Conservation (phyloP, 352 stramenopile species). For the Globisporangium spiculum region DNA sequence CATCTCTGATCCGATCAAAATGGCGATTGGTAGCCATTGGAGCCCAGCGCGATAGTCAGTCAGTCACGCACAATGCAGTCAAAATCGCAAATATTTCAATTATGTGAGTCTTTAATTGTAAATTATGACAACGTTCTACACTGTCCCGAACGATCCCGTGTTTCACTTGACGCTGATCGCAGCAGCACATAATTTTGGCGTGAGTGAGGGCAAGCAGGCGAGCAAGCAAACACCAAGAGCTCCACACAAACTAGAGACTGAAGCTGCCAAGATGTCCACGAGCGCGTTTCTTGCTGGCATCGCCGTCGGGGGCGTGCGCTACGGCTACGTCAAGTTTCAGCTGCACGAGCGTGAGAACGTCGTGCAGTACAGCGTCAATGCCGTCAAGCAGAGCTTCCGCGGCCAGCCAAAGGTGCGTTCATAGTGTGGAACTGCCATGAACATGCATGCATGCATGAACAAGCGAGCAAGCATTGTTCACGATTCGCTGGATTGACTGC, state of each 20-base stretch:
- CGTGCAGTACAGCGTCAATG: constrained; percentile 61
- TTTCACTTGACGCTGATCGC: not conserved
- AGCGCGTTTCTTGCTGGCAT: constrained; percentile 69
- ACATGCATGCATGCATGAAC: not conserved
- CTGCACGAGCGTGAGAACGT: constrained; percentile 67
- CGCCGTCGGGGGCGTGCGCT: constrained; percentile 56
- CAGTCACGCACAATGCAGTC: not conserved
- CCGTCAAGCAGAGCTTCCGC: constrained; percentile 63
- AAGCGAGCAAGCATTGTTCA: not conserved
- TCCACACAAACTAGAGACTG: not conserved
- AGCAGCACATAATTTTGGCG: not conserved
- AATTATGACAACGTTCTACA: not conserved
- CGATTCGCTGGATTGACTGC: not conserved
- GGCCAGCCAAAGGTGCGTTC: constrained; percentile 27
- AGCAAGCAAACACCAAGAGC: constrained; percentile 6
- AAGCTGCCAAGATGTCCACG: constrained; percentile 41
- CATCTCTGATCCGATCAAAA: constrained; percentile 10
- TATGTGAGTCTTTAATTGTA: not conserved
- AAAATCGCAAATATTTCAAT: not conserved
- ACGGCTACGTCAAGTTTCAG: constrained; percentile 69
- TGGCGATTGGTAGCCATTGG: constrained; percentile 18
- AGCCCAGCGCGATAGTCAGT: constrained; percentile 3
- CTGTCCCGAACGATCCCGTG: not conserved
- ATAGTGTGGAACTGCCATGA: not conserved
- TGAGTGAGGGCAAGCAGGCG: not conserved